Evolutionary conservation across 768 basidiomycete species (phyloP), one percentile per base, ranked within the genome.

Genomic region (Inosperma sp.): DNA sequence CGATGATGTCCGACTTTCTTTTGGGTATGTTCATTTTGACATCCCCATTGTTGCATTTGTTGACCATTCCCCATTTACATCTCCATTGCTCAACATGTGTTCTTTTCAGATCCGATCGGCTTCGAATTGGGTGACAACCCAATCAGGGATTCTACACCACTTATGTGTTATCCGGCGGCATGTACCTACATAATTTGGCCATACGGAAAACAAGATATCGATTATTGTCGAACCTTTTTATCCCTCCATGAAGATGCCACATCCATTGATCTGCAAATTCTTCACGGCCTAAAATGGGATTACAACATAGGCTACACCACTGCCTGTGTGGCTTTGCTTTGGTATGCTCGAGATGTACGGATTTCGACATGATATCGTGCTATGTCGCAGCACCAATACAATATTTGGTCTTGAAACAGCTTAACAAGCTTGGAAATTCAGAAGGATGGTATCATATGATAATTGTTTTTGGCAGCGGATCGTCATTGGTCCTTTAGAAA

Each of bases 391-490:
- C 62, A 2, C 61, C 69, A 4, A 25, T 69, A 7, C 37, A n/a
- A n/a, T n/a, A n/a, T n/a, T 77, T 14, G 79, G 79, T 3, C 77
- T 75, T 1, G 74, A 78, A 5, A 76, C 79, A 30, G 70, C 76
- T 0, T 56, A 78, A 25, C 59, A 68, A 7, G 76, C 65, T 5
- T 26, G 26, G 23, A 25, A 3, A 26, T 19, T 17, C 33, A 37
- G 29, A 39, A 17, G 14, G 27, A 29, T 9, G 42, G 34, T 25
- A 29, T 26, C n/a, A 19, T 31, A 30, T 45, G 40, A 26, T 50
- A 45, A 52, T 51, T 40, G 50, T 17, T 21, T 49, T 41, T 47
- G 14, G 19, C 19, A 25, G 22, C 22, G 36, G 31, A 40, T 22
- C 59, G 59, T 40, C 58, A 57, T 44, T 46, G 53, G 12, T 62